Conservation (phyloP, 495 filamentous ascomycete species). For the Clohesyomyces aquaticus region DNA sequence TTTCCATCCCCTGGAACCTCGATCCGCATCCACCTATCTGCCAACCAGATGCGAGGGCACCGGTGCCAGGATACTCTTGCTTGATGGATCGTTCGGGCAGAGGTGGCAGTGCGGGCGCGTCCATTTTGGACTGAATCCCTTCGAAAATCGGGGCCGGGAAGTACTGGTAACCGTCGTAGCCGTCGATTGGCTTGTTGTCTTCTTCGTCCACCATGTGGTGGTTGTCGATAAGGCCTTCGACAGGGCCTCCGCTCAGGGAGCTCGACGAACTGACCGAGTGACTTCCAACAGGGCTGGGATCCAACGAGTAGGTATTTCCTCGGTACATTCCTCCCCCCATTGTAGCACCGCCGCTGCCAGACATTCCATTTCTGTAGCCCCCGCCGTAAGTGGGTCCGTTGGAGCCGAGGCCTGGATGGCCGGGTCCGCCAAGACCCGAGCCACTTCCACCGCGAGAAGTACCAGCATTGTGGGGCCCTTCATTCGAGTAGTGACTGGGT, state of each 20-base stretch:
- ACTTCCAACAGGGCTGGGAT: slow-evolving; percentile 39
- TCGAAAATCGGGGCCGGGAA: slow-evolving; percentile 45
- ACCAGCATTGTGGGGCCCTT: slow-evolving; percentile 66
- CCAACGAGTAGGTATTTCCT: slow-evolving; percentile 40
- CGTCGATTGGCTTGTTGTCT: slow-evolving; percentile 40
- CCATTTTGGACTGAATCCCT: slow-evolving; percentile 28
- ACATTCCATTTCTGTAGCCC: slow-evolving; percentile 31
- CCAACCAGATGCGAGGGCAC: slow-evolving; percentile 36
- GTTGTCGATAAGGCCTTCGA: slow-evolving; percentile 38
- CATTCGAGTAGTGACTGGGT: slow-evolving; percentile 90
- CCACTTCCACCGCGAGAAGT: slow-evolving; percentile 68
- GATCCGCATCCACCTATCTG: slow-evolving; percentile 40
- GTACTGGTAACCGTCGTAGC: slow-evolving; percentile 44
- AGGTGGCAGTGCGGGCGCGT: slow-evolving; percentile 25
- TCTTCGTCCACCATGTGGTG: slow-evolving; percentile 44
- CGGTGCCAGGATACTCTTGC: slow-evolving; percentile 40
- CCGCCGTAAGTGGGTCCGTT: slow-evolving; percentile 23
- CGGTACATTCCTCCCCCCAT: slow-evolving; percentile 36
- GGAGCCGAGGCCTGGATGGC: slow-evolving; percentile 36
- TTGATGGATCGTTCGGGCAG: slow-evolving; percentile 42
- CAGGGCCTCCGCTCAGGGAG: slow-evolving; percentile 45
- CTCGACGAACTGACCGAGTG: slow-evolving; percentile 45
- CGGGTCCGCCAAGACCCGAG: slow-evolving; percentile 55
- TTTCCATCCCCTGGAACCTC: slow-evolving; percentile 44
- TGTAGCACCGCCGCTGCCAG: slow-evolving; percentile 15